Percentiles rank a stretch among this genome's conserved stretches.
phyloP scores from a whole-genome alignment of 108 stramenopile species.

The Craspedostauros australis region DNA sequence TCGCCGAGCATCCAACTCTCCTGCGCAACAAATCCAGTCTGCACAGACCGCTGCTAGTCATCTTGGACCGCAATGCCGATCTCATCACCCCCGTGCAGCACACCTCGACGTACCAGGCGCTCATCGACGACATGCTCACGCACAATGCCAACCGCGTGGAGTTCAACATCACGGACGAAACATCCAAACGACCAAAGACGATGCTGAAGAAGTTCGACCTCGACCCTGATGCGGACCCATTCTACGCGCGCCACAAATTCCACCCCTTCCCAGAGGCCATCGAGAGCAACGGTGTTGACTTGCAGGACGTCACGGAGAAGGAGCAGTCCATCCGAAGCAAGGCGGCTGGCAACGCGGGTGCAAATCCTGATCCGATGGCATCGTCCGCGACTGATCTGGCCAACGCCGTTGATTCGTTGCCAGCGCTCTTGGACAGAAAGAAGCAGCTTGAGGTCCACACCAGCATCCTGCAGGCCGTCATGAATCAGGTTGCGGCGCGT shows the following conservation, averaged over 20 bases:
- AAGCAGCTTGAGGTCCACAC: conserved; percentile 95
- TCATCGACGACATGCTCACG: conserved; percentile 91
- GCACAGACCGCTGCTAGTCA: conserved; percentile 87
- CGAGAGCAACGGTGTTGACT: conserved; percentile 89
- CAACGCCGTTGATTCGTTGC: conserved; percentile 91
- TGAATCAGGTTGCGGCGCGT: conserved; percentile 93
- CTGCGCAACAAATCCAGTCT: conserved; percentile 36
- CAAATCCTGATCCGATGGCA: conserved; percentile 20
- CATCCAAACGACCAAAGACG: conserved; percentile 38
- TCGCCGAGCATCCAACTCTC: conserved; percentile 80
- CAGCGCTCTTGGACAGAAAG: conserved; percentile 90
- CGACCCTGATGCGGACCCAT: conserved; percentile 86
- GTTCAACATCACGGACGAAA: conserved; percentile 52
- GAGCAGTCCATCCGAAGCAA: conserved; percentile 78
- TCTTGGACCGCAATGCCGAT: conserved; percentile 94
- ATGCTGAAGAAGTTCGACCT: conserved; percentile 87
- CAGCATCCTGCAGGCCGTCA: conserved; percentile 93
- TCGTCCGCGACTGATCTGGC: conserved; percentile 58
- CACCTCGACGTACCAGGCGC: conserved; percentile 92
- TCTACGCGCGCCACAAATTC: conserved; percentile 87
- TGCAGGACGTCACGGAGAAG: conserved; percentile 81
- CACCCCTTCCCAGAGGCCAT: conserved; percentile 96
- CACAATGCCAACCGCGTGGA: conserved; percentile 90
- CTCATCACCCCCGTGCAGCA: conserved; percentile 90
- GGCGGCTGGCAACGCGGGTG: conserved; percentile 17